Percentiles rank a stretch among this genome's conserved stretches.
phyloP scores from a whole-genome alignment of 83 land plant species.

The Picea abies region DNA sequence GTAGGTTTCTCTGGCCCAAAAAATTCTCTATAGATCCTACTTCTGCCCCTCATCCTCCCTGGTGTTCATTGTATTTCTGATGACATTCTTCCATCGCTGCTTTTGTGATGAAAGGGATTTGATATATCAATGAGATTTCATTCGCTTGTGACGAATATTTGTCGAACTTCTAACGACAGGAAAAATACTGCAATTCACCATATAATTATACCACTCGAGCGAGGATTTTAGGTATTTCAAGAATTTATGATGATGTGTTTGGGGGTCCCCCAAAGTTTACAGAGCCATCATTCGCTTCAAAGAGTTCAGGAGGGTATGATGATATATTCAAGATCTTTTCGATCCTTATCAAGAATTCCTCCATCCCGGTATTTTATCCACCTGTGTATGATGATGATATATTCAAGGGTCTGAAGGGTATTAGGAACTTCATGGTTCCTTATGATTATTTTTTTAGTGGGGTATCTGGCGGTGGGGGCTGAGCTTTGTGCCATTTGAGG shows the following conservation, averaged over 20 bases:
- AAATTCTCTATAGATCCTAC: too few relatives aligned
- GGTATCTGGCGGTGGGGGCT: background rate
- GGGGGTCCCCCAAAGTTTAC: conserved; percentile 29
- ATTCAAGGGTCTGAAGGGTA: too few relatives aligned
- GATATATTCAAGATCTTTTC: conserved; percentile 8
- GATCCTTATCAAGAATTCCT: background rate
- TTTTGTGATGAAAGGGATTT: too few relatives aligned
- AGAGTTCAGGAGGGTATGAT: background rate
- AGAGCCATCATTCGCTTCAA: background rate
- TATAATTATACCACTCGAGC: background rate
- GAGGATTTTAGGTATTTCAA: conserved; percentile 10
- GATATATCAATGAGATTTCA: too few relatives aligned
- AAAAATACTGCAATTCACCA: too few relatives aligned
- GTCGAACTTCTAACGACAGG: too few relatives aligned
- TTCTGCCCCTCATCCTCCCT: too few relatives aligned
- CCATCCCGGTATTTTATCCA: conserved; percentile 25
- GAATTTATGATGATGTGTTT: conserved; percentile 30
- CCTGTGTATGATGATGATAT: too few relatives aligned
- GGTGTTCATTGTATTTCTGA: too few relatives aligned
- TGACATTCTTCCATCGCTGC: too few relatives aligned
- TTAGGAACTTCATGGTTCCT: conserved; percentile 14
- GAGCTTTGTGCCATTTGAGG: conserved; percentile 31
- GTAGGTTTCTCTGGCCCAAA: too few relatives aligned
- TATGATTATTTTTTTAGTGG: conserved; percentile 46
- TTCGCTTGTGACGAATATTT: too few relatives aligned